Base-by-base conservation (phyloP, 2,329 filamentous ascomycete species). In the Coccinonectria pachysandricola region DNA sequence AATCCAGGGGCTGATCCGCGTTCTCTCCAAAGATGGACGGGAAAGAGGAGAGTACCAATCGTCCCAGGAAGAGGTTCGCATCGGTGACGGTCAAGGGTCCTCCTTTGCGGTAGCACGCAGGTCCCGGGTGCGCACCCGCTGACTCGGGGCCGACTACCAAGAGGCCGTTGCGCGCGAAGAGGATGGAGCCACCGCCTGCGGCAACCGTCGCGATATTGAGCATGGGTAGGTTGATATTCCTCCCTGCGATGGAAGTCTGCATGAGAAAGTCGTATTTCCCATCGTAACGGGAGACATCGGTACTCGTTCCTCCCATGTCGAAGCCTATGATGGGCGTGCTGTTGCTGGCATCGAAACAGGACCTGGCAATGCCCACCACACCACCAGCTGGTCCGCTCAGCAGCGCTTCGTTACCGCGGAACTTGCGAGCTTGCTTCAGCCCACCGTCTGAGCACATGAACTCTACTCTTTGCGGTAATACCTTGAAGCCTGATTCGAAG, bases 31-130 rank as follows among this genome's bases (percentile, higher is more conserved):
- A 83, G 32, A 82, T 82, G 36, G 76, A 73, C 0, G 76, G 77
- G 37, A 81, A 82, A 59, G 53, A 75, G 68, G 39, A 76, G 60
- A 8, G 73, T 32, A 50, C 48, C 8, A 54, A 51, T 21, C 77
- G 59, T 2, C 77, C 75, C 2, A 82, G 65, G 39, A 77, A 73
- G 2, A 81, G 48, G 38, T 82, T 82, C 0, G 77, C 78, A 49
- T 83, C 77, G 0, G 78, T 82, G 12, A 82, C 77, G 1, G 77
- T 79, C 14, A 81, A 48, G n/a, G 77, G 76, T 0, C 78, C 77
- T 3, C 68, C 71, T 42, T 82, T 81, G 12, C 76, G 62, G 43
- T 82, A 82, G 36, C 76, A 79, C 0, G 75, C 75, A 5, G 78
- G 78, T 0, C 78, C 78, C 4, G 78, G 78, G 43, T 80, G 71